Percentiles rank a stretch among this genome's conserved stretches.
Evolutionary conservation across 768 basidiomycete genomes (phyloP).

Genomic region (Amanita exitialis): DNA sequence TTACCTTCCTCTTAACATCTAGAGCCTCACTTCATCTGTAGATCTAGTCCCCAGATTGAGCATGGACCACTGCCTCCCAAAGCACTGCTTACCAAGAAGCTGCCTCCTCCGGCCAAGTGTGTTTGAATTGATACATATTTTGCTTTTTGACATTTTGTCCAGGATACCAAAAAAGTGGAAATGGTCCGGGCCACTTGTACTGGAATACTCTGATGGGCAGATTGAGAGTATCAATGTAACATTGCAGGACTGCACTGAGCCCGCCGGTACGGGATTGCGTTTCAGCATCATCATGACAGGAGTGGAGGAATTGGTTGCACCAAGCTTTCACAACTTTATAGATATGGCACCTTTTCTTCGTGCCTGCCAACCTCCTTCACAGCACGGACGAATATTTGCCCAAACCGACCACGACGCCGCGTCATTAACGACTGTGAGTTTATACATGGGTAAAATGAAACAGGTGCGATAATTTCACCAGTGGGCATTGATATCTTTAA

Average conservation of each 20-base stretch:
- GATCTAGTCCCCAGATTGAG: constrained; percentile 14
- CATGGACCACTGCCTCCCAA: constrained; percentile 16
- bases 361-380: constrained; percentile 39
- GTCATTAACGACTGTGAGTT: constrained; percentile 28
- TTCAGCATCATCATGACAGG: constrained; percentile 31
- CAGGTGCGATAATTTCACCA: constrained; percentile 26
- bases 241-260: constrained; percentile 35
- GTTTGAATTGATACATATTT: not conserved
- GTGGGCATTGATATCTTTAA: too few species aligned
- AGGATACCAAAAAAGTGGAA: constrained; percentile 56
- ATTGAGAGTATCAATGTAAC: constrained; percentile 37
- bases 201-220: constrained; percentile 23
- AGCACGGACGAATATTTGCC: constrained; percentile 41
- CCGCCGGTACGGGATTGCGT: constrained; percentile 28
- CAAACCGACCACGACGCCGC: constrained; percentile 27
- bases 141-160: constrained; percentile 4
- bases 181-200: constrained; percentile 51
- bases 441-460: constrained; percentile 35
- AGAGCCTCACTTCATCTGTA: constrained; percentile 5
- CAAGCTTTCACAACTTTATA: constrained; percentile 35
- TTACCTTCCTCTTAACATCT: not conserved
- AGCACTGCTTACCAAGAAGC: constrained; percentile 10
- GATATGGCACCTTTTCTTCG: constrained; percentile 38
- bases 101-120: constrained; percentile 14
- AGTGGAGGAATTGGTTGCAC: constrained; percentile 29